phyloP scores from a whole-genome alignment of 2,329 filamentous ascomycete genomes.

The Keithomyces neogunnii region DNA sequence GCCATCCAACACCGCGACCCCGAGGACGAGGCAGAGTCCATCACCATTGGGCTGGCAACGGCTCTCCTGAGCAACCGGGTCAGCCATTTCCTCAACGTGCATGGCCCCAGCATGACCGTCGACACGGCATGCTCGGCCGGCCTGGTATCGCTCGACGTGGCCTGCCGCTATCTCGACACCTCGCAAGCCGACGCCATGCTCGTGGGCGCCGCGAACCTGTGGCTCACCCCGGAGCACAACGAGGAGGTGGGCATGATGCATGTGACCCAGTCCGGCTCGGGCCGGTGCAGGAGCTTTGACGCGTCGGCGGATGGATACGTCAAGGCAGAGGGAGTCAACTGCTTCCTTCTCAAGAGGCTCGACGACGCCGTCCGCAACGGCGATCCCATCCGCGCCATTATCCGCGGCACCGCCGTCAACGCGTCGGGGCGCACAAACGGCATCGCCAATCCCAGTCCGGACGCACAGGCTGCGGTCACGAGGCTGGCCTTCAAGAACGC shows the following conservation, averaged over 20 bases:
- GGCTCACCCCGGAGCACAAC: neutral
- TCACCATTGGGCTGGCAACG: neutral
- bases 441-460: neutral
- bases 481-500: neutral
- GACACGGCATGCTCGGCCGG: slow-evolving; percentile 30
- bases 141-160: slow-evolving; percentile 19
- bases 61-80: slow-evolving; percentile 10
- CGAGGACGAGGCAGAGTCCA: neutral
- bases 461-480: neutral
- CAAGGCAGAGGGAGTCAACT: slow-evolving; percentile 66
- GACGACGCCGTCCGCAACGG: slow-evolving; percentile 68
- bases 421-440: neutral
- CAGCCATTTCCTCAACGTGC: slow-evolving; percentile 9
- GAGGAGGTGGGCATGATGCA: neutral
- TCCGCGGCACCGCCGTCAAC: slow-evolving; percentile 68
- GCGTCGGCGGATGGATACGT: slow-evolving; percentile 67
- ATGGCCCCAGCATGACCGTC: slow-evolving; percentile 18
- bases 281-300: slow-evolving; percentile 5
- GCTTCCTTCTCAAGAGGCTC: slow-evolving; percentile 68
- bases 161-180: neutral
- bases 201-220: neutral
- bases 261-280: neutral
- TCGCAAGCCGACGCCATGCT: neutral
- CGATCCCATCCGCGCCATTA: slow-evolving; percentile 66
- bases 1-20: neutral